Percentiles rank a stretch among this genome's conserved stretches.
These are phyloP conservation scores for Pachyrhizus erosus DNA, from an alignment of 306 rosid species.

Conservation along the genomic window DNA sequence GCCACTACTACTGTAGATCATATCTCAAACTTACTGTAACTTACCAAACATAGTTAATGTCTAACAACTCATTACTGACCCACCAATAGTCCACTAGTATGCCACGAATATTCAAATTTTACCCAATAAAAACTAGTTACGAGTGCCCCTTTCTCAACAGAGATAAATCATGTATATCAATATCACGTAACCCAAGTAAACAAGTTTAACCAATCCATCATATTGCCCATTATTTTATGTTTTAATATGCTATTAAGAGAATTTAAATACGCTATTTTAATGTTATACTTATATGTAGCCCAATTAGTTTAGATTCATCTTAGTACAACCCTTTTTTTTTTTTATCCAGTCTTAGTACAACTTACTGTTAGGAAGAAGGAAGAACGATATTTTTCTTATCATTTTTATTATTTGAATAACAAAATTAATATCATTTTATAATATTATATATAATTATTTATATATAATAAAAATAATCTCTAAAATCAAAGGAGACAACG, in stretches of 20 bases:
- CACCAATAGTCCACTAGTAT: not conserved
- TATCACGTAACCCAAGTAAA: not conserved
- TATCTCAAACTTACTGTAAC: slow-evolving; percentile 34
- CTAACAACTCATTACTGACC: slow-evolving; percentile 38
- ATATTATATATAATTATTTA: not conserved
- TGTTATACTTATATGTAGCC: not conserved
- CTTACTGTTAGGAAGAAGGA: not conserved
- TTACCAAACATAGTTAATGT: slow-evolving; percentile 46
- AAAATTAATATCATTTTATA: not conserved
- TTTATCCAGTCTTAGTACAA: not conserved
- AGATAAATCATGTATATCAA: not conserved
- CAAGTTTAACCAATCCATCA: not conserved
- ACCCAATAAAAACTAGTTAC: not conserved
- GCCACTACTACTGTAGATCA: slow-evolving; percentile 7
- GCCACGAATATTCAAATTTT: slow-evolving; percentile 23
- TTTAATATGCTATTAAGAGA: not conserved
- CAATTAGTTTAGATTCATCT: not conserved
- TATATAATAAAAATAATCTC: not conserved
- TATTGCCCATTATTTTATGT: not conserved
- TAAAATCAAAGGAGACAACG: not conserved
- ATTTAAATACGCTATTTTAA: not conserved
- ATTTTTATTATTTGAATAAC: not conserved
- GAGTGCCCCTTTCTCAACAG: not conserved
- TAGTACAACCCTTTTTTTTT: no score
- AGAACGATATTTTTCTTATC: not conserved